Evolutionary conservation across 108 stramenopile genomes (phyloP).

Genomic region (Skeletonema menzelii): DNA sequence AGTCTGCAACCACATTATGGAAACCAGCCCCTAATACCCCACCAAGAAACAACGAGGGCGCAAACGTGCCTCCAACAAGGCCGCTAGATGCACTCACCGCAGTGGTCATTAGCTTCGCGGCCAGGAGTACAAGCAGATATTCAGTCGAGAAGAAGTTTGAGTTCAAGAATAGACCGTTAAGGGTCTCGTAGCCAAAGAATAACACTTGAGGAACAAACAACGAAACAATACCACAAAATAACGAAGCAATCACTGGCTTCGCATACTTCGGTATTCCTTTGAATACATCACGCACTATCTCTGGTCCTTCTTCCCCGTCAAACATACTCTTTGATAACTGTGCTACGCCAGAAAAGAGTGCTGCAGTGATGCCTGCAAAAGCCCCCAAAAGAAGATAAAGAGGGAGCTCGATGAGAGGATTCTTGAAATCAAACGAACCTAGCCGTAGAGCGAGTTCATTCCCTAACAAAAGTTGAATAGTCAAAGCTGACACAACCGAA

Average conservation of each 20-base stretch:
- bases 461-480: conserved; percentile 71
- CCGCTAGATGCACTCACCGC: conserved; percentile 85
- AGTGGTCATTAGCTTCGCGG: conserved; percentile 73
- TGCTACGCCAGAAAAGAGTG: conserved; percentile 64
- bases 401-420: conserved; percentile 84
- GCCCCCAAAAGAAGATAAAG: conserved; percentile 84
- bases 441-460: conserved; percentile 72
- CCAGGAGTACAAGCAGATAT: conserved; percentile 58
- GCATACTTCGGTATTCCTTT: conserved; percentile 43
- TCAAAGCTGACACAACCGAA: conserved; percentile 77
- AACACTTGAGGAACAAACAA: conserved; percentile 82
- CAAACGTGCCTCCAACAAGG: conserved; percentile 92
- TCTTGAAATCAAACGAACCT: conserved; percentile 56
- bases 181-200: conserved; percentile 94
- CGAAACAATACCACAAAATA: conserved; percentile 79
- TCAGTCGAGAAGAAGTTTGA: conserved; percentile 46
- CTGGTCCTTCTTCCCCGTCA: conserved; percentile 62
- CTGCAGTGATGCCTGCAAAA: conserved; percentile 69
- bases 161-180: conserved; percentile 82
- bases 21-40: conserved; percentile 89
- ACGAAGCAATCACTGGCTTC: conserved; percentile 76
- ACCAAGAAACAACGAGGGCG: conserved; percentile 91
- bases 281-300: conserved; percentile 44
- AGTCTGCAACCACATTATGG: conserved; percentile 53
- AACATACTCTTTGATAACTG: conserved; percentile 57